These are phyloP conservation scores for Oidiodendron maius DNA, from an alignment of 495 filamentous ascomycete genomes.

Conservation along the genomic window DNA sequence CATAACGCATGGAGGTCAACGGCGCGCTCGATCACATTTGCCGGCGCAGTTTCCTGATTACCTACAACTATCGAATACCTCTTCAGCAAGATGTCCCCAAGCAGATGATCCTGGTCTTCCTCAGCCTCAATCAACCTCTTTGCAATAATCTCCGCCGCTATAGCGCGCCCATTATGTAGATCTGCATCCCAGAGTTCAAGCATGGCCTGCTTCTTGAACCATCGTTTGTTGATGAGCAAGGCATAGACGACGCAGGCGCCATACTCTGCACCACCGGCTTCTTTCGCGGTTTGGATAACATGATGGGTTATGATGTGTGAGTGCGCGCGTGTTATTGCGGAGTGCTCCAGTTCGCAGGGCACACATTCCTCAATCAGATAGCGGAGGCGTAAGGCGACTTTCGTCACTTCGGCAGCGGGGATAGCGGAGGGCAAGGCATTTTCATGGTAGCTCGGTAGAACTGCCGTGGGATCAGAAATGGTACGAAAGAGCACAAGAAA, in stretches of 20 bases:
- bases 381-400: slow-evolving; percentile 79
- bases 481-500: background rate
- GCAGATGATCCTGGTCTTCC: slow-evolving; percentile 66
- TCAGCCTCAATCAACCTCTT: slow-evolving; percentile 81
- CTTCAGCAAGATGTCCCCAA: slow-evolving; percentile 81
- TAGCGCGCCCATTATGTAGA: slow-evolving; percentile 69
- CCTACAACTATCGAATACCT: slow-evolving; percentile 77
- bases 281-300: slow-evolving; percentile 71
- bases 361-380: slow-evolving; percentile 87
- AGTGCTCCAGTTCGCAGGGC: slow-evolving; percentile 76
- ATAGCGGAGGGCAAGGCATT: slow-evolving; percentile 54
- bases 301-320: slow-evolving; percentile 74
- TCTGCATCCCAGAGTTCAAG: slow-evolving; percentile 89
- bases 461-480: slow-evolving; percentile 20
- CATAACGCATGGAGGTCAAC: slow-evolving; percentile 87
- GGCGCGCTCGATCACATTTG: slow-evolving; percentile 85
- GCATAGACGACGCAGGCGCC: slow-evolving; percentile 69
- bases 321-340: slow-evolving; percentile 66
- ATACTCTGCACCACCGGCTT: slow-evolving; percentile 70
- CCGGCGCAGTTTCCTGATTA: slow-evolving; percentile 61
- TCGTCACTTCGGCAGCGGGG: slow-evolving; percentile 68
- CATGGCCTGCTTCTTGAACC: slow-evolving; percentile 79
- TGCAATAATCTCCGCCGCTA: slow-evolving; percentile 92
- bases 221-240: slow-evolving; percentile 80
- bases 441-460: slow-evolving; percentile 57